Base-by-base conservation (phyloP, 2,329 filamentous ascomycete species). In the Aspergillus jensenii region DNA sequence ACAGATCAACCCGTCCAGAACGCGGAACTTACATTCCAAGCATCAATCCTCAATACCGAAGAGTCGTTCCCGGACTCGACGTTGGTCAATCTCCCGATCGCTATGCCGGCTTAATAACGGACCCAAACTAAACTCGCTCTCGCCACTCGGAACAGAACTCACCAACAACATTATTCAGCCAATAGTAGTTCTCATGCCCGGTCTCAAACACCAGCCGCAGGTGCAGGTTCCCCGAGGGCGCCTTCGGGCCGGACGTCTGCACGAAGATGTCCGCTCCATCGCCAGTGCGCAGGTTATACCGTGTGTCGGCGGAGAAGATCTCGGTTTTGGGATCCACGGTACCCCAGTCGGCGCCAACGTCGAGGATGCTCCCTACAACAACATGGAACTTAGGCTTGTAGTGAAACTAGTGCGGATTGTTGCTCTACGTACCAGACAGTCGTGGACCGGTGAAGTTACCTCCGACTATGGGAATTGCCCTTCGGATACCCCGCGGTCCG, bases 101-200 rank as follows among this genome's bases (percentile, higher is more conserved):
- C 67, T 68, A 54, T 49, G 19, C 49, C 33, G 9, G 41, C 31
- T 57, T 43, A 49, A 27, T 44, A 43, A 21, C 44, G 39, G 17
- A 33, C 21, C 14, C 51, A 37, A 45, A 33, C 23, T 17, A n/a
- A 31, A 52, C 21, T 31, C 3, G 33, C 12, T 23, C 23, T 33
- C 23, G 44, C 44, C 44, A 47, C 44, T 31, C 44, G 23, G 17
- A 48, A 11, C 37, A 52, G 48, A 35, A 60, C 66, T 51, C 46
- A 68, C 66, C 67, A 50, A 69, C 46, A 43, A 69, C 55, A 56
- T 68, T 67, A 53, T 69, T 69, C 58, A 68, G 43, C 67, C 67
- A 69, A 43, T 69, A 68, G 56, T 68, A 69, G 40, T 65, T 58
- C 6, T 61, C 46, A 59, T 63, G 62, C 0, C 64, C 66, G 1